Conservation (phyloP, 2,329 filamentous ascomycete genomes). For the Aspergillus sergii region DNA sequence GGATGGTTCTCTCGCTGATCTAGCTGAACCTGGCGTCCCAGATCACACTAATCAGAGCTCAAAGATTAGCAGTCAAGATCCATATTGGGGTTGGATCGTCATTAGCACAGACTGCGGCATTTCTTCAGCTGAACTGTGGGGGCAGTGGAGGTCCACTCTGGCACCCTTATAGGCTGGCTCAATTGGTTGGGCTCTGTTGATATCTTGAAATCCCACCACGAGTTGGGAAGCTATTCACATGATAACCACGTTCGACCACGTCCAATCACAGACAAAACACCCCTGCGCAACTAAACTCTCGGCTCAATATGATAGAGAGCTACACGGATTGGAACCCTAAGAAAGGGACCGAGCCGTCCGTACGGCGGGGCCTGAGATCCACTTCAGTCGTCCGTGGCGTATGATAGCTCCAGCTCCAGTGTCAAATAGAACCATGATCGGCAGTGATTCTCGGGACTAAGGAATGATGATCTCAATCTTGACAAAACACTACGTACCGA, state of each 20-base stretch:
- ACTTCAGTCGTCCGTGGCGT: neutral
- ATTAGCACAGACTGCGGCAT: neutral
- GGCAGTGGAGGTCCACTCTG: neutral
- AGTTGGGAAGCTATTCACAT: too few species aligned
- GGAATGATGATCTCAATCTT: neutral
- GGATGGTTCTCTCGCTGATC: neutral
- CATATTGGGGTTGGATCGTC: neutral
- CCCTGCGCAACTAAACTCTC: too few species aligned
- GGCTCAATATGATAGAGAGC: too few species aligned
- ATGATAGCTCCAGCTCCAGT: neutral
- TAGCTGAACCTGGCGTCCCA: neutral
- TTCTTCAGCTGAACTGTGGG: conserved; percentile 8
- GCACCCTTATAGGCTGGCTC: too few species aligned
- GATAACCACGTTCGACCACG: too few species aligned
- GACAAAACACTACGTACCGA: neutral
- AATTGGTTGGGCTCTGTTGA: neutral
- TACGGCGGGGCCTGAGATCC: neutral
- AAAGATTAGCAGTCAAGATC: neutral
- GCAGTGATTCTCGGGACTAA: neutral
- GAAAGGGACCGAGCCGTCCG: neutral
- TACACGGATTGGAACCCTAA: neutral
- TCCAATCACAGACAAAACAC: too few species aligned
- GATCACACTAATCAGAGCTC: neutral
- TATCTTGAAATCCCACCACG: too few species aligned
- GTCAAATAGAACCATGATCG: neutral